Conservation (phyloP, 1,284 basidiomycete species). For the Tausonia pullulans region DNA sequence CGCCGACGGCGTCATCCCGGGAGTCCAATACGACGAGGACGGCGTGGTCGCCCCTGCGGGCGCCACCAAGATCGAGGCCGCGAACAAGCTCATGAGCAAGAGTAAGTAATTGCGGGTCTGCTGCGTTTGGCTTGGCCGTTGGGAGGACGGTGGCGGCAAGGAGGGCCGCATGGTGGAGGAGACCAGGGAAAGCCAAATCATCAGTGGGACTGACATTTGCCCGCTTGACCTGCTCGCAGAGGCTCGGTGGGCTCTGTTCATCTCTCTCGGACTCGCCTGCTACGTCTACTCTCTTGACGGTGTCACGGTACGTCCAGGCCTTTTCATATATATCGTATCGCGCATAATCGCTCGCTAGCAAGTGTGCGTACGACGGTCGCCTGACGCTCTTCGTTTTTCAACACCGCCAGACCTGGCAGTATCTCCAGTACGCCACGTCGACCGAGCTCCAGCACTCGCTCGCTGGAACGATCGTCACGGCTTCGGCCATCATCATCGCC, state of each 20-base stretch:
- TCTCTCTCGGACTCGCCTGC: neutral
- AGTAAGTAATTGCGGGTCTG: too few species aligned
- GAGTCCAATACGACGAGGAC: too few species aligned
- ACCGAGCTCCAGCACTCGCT: constrained; percentile 36
- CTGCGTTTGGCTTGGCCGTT: too few species aligned
- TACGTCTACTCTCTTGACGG: constrained; percentile 10
- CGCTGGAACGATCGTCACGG: constrained; percentile 49
- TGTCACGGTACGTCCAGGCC: neutral
- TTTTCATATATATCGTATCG: neutral
- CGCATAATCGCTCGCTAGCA: neutral
- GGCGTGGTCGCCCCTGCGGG: too few species aligned
- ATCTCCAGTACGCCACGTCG: constrained; percentile 53
- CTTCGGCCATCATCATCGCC: constrained; percentile 42
- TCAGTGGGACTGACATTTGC: neutral
- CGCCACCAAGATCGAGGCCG: too few species aligned
- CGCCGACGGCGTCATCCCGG: too few species aligned
- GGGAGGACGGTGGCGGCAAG: too few species aligned
- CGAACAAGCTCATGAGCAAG: too few species aligned
- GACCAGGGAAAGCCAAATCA: too few species aligned
- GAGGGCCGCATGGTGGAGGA: too few species aligned
- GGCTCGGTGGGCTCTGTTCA: neutral
- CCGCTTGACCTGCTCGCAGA: neutral
- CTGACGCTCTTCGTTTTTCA: neutral
- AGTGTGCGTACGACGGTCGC: neutral
- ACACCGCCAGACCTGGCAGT: constrained; percentile 49